Conservation (phyloP, 805 yeast genomes). For the Candida krabiensis region DNA sequence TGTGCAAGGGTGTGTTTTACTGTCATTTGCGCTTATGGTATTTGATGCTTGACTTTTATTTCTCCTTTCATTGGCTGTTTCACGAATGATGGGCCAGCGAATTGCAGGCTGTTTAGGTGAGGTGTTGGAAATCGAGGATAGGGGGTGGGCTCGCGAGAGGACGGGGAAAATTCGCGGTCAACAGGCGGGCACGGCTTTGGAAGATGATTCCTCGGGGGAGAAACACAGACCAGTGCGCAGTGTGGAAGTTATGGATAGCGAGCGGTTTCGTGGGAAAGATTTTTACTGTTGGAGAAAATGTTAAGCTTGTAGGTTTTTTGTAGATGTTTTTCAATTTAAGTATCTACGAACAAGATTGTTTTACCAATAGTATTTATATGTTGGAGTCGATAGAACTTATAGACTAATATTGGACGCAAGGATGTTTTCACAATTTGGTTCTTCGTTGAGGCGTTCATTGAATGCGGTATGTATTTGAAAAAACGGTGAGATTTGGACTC, state of each 20-base stretch:
- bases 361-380: too few species aligned
- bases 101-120: too few species aligned
- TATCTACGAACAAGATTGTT: too few species aligned
- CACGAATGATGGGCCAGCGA: too few species aligned
- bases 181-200: neutral
- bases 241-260: too few species aligned
- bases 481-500: too few species aligned
- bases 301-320: too few species aligned
- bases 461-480: conserved; percentile 32
- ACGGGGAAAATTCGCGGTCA: neutral
- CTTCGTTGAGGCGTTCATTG: conserved; percentile 35
- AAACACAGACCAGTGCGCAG: too few species aligned
- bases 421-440: conserved; percentile 37
- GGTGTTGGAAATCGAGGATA: neutral
- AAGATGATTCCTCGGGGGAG: neutral
- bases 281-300: neutral
- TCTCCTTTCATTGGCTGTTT: conserved; percentile 21
- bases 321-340: too few species aligned
- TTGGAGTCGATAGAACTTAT: conserved; percentile 14
- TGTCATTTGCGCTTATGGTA: neutral
- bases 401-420: conserved; percentile 4
- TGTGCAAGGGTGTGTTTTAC: too few species aligned
- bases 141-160: neutral
- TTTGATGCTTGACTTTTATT: conserved; percentile 20
- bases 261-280: too few species aligned